These are phyloP conservation scores for Parathielavia hyrcaniae DNA, from an alignment of 495 filamentous ascomycete genomes.

Conservation along the genomic window DNA sequence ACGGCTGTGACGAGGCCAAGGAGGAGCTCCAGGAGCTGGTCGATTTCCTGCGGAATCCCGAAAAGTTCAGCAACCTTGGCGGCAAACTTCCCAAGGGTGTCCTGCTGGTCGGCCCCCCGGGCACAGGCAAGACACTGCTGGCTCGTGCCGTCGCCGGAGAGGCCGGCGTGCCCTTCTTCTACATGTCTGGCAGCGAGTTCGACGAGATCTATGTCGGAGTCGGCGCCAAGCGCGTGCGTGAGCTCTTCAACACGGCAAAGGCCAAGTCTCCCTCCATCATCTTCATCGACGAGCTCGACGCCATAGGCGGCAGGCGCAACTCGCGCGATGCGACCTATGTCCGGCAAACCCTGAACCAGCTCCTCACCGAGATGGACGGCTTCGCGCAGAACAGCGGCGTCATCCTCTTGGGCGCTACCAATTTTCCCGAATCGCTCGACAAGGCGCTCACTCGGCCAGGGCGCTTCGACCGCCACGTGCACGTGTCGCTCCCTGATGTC, in stretches of 20 bases:
- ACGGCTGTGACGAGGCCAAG: slow-evolving; percentile 96
- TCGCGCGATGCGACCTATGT: slow-evolving; percentile 92
- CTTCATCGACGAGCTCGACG: slow-evolving; percentile 97
- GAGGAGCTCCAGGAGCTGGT: slow-evolving; percentile 96
- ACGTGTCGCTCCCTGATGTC: slow-evolving; percentile 88
- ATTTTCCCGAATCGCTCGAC: slow-evolving; percentile 89
- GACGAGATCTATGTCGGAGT: slow-evolving; percentile 98
- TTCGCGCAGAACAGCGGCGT: slow-evolving; percentile 92
- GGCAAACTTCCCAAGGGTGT: slow-evolving; percentile 97
- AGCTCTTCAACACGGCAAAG: slow-evolving; percentile 85
- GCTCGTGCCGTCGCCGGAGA: slow-evolving; percentile 95
- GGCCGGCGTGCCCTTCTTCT: slow-evolving; percentile 97
- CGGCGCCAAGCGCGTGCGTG: slow-evolving; percentile 93
- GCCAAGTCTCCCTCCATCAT: slow-evolving; percentile 90
- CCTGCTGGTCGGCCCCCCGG: slow-evolving; percentile 87
- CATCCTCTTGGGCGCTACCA: slow-evolving; percentile 91
- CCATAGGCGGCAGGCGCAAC: slow-evolving; percentile 90
- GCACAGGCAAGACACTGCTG: slow-evolving; percentile 96
- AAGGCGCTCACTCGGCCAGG: slow-evolving; percentile 92
- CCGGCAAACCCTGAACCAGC: slow-evolving; percentile 94
- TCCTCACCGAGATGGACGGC: slow-evolving; percentile 95
- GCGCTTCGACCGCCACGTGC: slow-evolving; percentile 87
- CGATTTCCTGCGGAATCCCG: slow-evolving; percentile 88
- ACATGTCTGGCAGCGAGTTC: slow-evolving; percentile 98
- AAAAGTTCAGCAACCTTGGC: slow-evolving; percentile 82